These are phyloP conservation scores for Backusella circina DNA, from an alignment of 192 early-diverging fungal genomes.

Conservation along the genomic window DNA sequence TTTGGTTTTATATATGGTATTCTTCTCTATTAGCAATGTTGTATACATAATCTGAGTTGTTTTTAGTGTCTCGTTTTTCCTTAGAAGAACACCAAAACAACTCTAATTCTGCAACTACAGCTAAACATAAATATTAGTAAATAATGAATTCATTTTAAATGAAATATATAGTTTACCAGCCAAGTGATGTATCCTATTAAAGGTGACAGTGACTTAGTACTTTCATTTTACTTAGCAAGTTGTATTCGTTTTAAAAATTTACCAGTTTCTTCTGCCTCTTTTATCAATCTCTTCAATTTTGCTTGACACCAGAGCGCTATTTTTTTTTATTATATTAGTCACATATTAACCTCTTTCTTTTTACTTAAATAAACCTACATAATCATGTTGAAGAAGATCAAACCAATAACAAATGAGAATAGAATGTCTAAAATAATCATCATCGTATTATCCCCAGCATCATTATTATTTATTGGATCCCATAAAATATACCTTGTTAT, in stretches of 20 bases:
- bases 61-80: neutral
- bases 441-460: neutral
- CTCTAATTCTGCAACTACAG: slow-evolving; percentile 5
- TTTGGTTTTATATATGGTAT: neutral
- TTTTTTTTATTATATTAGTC: too few relatives aligned
- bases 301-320: slow-evolving; percentile 2
- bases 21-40: neutral
- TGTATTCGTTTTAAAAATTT: neutral
- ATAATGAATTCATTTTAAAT: neutral
- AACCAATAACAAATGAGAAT: slow-evolving; percentile 3
- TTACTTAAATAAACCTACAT: neutral
- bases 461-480: neutral
- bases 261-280: neutral
- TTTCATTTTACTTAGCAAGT: too few relatives aligned
- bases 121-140: neutral
- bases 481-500: neutral
- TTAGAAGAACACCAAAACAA: neutral
- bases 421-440: neutral
- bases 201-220: neutral
- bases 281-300: neutral
- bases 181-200: slow-evolving; percentile 6
- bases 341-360: too few relatives aligned
- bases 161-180: slow-evolving; percentile 3
- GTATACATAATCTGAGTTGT: slow-evolving; percentile 7
- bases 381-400: slow-evolving; percentile 16